Evolutionary conservation across 306 rosid species (phyloP).

Genomic region (Heteromeles arbutifolia): DNA sequence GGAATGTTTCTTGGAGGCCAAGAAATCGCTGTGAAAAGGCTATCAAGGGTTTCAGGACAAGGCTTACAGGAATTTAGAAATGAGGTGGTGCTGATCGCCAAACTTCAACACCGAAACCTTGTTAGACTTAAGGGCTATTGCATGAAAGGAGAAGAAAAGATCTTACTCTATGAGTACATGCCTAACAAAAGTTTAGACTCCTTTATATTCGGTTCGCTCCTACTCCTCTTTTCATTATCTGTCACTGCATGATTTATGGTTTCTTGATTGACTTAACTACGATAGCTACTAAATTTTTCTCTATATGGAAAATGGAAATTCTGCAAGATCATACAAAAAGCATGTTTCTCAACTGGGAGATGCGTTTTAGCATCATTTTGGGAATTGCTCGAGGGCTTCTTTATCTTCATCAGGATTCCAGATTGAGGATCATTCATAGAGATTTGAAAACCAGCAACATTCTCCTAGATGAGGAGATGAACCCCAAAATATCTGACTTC

Average conservation of each 20-base stretch:
- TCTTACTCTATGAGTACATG: constrained; percentile 69
- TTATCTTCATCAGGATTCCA: constrained; percentile 74
- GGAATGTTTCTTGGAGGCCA: constrained; percentile 58
- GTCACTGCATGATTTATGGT: background rate
- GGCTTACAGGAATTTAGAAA: constrained; percentile 72
- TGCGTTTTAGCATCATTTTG: constrained; percentile 59
- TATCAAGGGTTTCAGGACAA: constrained; percentile 75
- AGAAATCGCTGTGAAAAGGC: constrained; percentile 73
- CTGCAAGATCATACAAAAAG: constrained; percentile 49
- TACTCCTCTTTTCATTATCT: background rate
- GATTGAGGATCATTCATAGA: constrained; percentile 66
- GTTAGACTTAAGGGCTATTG: constrained; percentile 77
- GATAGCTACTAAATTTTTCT: background rate
- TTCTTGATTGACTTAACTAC: constrained; percentile 3
- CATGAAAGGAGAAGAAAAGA: constrained; percentile 71
- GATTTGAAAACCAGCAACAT: constrained; percentile 70
- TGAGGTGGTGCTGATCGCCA: constrained; percentile 73
- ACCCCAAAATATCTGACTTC: constrained; percentile 73
- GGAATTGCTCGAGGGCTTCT: constrained; percentile 81
- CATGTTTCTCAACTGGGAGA: constrained; percentile 43
- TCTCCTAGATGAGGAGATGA: constrained; percentile 63
- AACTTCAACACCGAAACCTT: constrained; percentile 73
- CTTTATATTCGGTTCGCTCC: constrained; percentile 64
- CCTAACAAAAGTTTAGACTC: constrained; percentile 68
- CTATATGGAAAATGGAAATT: constrained; percentile 8